Conservation (phyloP, 371 early-diverging fungal species). For the Conidiobolus incongruus region DNA sequence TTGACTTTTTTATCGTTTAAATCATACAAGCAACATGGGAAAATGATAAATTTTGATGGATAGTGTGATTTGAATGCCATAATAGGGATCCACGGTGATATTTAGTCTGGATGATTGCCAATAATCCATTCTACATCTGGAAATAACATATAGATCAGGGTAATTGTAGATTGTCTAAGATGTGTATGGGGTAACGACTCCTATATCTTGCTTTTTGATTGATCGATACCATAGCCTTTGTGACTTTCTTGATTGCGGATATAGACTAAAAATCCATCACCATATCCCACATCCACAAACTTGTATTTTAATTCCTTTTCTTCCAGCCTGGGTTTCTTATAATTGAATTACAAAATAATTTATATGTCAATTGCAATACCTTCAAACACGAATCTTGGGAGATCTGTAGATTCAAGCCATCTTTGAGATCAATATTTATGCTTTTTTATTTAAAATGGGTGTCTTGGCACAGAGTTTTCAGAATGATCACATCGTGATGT, state of each 20-base stretch:
- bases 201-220: slow-evolving; percentile 60
- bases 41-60: slow-evolving; percentile 30
- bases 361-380: slow-evolving; percentile 69
- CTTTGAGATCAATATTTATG: slow-evolving; percentile 1
- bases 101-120: slow-evolving; percentile 80
- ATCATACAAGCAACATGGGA: slow-evolving; percentile 65
- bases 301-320: slow-evolving; percentile 1
- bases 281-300: slow-evolving; percentile 81
- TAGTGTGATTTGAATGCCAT: slow-evolving; percentile 38
- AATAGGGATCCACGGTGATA: slow-evolving; percentile 71
- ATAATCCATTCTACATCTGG: slow-evolving; percentile 53
- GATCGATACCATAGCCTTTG: slow-evolving; percentile 57
- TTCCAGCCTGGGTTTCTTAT: slow-evolving; percentile 14
- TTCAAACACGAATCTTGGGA: slow-evolving; percentile 62
- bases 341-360: slow-evolving; percentile 52
- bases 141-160: slow-evolving; percentile 22
- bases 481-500: slow-evolving; percentile 40
- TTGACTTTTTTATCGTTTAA: slow-evolving; percentile 36
- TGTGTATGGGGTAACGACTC: slow-evolving; percentile 10
- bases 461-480: slow-evolving; percentile 29
- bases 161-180: too few species aligned
- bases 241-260: slow-evolving; percentile 55
- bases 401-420: slow-evolving; percentile 26
- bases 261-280: slow-evolving; percentile 72
- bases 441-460: slow-evolving; percentile 1